Evolutionary conservation across 2,329 filamentous ascomycete species (phyloP), one percentile per base, ranked within the genome.

Genomic region (Coniochaeta hoffmannii): DNA sequence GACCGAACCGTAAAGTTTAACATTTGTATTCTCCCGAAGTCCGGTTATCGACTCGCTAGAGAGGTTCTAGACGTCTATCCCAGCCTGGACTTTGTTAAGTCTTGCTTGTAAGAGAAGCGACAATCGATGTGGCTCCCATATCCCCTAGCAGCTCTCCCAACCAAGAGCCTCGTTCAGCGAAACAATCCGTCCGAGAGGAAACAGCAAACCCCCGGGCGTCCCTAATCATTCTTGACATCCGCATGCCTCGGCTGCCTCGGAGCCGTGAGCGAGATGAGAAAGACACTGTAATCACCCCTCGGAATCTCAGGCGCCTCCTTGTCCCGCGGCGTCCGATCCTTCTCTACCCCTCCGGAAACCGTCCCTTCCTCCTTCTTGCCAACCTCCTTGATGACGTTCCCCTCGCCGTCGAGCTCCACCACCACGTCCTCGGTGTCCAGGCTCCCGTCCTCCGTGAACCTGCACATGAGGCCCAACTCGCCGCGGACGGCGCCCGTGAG

Each of bases 381-480:
- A 24, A 74, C 59, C 56, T 69, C 67, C 62, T 74, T 72, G 28
- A 79, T 63, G 0, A 74, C 68, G 30, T 74, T 75, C 0, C 79
- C 79, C 6, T 79, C 60, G 0, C 66, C 71, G 49, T 80, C 80
- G 1, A 83, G 67, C 55, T 82, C 78, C 1, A 83, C 79, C 1
- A 84, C 71, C 1, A 81, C 74, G 50, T 84, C 80, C 38, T 72
- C 64, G 0, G 71, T 77, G 60, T 84, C 82, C 2, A 84, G 67
- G 55, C 72, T 80, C 3, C 80, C 81, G 60, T 86, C 82, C 67
- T 97, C 93, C 0, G 85, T 91, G 66, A 92, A 97, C 2, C 76
- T 75, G 87, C 89, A 95, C 82, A 97, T 87, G 41, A 85, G 71
- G 53, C 75, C 76, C 2, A 93, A 60, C 65, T 97, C 91, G 2